A percentile compares a stretch with the other conserved stretches of the same genome.
phyloP scores from a whole-genome alignment of 352 stramenopile species.

The Thraustotheca clavata region DNA sequence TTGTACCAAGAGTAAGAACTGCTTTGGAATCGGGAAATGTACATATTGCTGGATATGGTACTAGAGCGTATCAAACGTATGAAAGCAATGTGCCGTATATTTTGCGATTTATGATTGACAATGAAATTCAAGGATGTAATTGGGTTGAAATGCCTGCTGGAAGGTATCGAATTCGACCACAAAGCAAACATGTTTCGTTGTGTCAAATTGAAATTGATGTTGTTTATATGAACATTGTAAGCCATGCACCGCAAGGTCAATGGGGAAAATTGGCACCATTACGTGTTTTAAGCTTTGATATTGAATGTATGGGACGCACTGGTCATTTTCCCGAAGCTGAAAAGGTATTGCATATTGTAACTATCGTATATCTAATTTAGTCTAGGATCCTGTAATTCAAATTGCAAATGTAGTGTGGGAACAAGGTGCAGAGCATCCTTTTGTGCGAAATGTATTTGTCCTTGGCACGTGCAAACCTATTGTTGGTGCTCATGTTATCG shows the following conservation, averaged over 20 bases:
- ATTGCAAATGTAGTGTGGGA: slow-evolving; percentile 97
- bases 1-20: slow-evolving; percentile 90
- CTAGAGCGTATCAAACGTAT: slow-evolving; percentile 87
- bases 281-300: slow-evolving; percentile 98
- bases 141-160: slow-evolving; percentile 93
- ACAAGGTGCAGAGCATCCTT: slow-evolving; percentile 49
- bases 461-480: slow-evolving; percentile 97
- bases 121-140: slow-evolving; percentile 94
- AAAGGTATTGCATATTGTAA: slow-evolving; percentile 27
- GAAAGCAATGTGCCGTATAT: slow-evolving; percentile 99
- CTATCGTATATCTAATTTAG: not conserved
- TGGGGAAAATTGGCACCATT: slow-evolving; percentile 97
- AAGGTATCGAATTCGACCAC: slow-evolving; percentile 84
- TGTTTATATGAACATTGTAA: slow-evolving; percentile 95
- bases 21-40: slow-evolving; percentile 76
- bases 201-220: slow-evolving; percentile 97
- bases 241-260: slow-evolving; percentile 87
- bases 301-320: slow-evolving; percentile 99
- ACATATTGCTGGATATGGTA: slow-evolving; percentile 38
- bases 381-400: slow-evolving; percentile 98
- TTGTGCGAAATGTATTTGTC: slow-evolving; percentile 96
- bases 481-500: slow-evolving; percentile 96
- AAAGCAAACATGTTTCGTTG: slow-evolving; percentile 72
- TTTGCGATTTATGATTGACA: slow-evolving; percentile 99
- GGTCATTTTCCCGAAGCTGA: slow-evolving; percentile 88